A percentile compares a stretch with the other conserved stretches of the same genome.
phyloP scores from a whole-genome alignment of 371 early-diverging fungal species.

The Nematocida homosporus region DNA sequence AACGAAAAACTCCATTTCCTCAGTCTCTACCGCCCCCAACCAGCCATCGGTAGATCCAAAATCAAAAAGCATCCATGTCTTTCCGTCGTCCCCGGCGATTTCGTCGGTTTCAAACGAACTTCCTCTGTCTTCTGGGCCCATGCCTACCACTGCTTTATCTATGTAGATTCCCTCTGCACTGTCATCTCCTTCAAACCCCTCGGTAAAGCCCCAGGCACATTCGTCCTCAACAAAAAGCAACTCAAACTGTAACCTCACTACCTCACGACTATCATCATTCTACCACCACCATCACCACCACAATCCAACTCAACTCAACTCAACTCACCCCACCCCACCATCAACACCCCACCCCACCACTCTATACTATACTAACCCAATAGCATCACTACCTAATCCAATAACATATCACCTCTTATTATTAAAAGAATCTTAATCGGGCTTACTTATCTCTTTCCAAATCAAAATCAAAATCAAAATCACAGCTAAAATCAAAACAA shows the following conservation, averaged over 20 bases:
- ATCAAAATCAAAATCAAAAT: too few species aligned
- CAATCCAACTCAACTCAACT: background rate
- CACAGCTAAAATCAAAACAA: too few species aligned
- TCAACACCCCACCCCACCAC: background rate
- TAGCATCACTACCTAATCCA: too few species aligned
- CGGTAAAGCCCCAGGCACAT: conserved; percentile 47
- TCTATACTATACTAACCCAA: background rate
- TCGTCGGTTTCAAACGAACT: conserved; percentile 1
- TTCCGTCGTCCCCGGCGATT: background rate
- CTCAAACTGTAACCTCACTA: too few species aligned
- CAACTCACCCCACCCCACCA: background rate
- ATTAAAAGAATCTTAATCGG: too few species aligned
- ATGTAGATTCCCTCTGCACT: conserved; percentile 22
- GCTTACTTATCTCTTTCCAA: too few species aligned
- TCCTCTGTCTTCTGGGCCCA: conserved; percentile 41
- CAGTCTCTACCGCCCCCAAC: background rate
- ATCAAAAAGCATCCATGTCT: background rate
- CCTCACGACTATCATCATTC: too few species aligned
- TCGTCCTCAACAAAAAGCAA: conserved; percentile 8
- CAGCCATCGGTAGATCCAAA: background rate
- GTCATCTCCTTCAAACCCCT: background rate
- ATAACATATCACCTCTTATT: too few species aligned
- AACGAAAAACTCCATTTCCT: conserved; percentile 9
- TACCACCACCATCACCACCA: background rate
- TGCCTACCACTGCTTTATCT: conserved; percentile 33